Evolutionary conservation across 768 basidiomycete genomes (phyloP).

Genomic region (Tricholoma sp.): DNA sequence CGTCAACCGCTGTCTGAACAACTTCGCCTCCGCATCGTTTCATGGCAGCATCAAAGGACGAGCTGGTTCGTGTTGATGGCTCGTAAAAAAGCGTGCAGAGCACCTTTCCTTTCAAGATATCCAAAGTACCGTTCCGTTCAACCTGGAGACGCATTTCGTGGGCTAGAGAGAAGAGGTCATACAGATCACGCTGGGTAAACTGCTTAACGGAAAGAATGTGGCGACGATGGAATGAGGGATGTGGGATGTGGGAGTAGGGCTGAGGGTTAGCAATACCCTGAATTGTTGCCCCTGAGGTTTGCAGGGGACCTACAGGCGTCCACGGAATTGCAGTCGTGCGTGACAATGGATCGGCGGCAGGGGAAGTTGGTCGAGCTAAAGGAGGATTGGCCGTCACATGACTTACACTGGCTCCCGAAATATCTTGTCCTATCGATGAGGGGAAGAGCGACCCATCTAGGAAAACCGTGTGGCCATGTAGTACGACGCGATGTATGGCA

Average conservation of each 20-base stretch:
- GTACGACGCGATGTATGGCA: constrained; percentile 83
- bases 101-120: constrained; percentile 87
- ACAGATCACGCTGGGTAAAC: constrained; percentile 82
- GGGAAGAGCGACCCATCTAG: constrained; percentile 76
- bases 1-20: constrained; percentile 74
- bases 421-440: constrained; percentile 60
- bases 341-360: constrained; percentile 22
- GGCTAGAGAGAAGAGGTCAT: constrained; percentile 91
- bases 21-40: constrained; percentile 96
- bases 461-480: constrained; percentile 85
- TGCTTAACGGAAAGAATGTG: constrained; percentile 95
- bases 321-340: constrained; percentile 22
- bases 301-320: constrained; percentile 17
- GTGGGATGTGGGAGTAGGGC: constrained; percentile 49
- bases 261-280: constrained; percentile 31
- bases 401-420: constrained; percentile 56
- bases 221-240: constrained; percentile 87
- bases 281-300: constrained; percentile 14
- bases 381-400: constrained; percentile 25
- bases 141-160: constrained; percentile 97
- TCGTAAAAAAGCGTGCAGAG: constrained; percentile 95
- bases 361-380: constrained; percentile 13
- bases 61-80: constrained; percentile 91
- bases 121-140: constrained; percentile 83
- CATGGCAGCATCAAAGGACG: constrained; percentile 98